phyloP scores from a whole-genome alignment of 2,329 filamentous ascomycete genomes.

The Stagonosporopsis vannaccii region DNA sequence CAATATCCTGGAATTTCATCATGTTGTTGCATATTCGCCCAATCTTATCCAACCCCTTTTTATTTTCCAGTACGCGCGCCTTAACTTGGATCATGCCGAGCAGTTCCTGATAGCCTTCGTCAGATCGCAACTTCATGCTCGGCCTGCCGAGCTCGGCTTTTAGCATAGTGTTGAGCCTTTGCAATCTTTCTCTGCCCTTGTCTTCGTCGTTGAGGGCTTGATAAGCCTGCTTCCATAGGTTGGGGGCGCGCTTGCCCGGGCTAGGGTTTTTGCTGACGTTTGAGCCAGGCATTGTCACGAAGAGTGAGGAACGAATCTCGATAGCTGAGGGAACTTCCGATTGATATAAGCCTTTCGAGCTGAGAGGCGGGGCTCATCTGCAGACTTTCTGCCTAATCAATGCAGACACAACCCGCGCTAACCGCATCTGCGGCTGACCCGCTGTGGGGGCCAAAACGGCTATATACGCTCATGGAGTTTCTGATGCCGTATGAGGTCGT shows the following conservation, averaged over 20 bases:
- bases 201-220: slow-evolving; percentile 18
- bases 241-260: slow-evolving; percentile 5
- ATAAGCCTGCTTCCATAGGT: slow-evolving; percentile 30
- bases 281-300: slow-evolving; percentile 9
- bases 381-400: not conserved
- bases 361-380: slow-evolving; percentile 8
- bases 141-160: slow-evolving; percentile 23
- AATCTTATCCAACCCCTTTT: slow-evolving; percentile 17
- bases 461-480: slow-evolving; percentile 31
- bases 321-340: not conserved
- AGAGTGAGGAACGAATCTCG: not conserved
- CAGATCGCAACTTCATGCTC: slow-evolving; percentile 21
- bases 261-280: not conserved
- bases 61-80: slow-evolving; percentile 12
- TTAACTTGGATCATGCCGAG: slow-evolving; percentile 18
- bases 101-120: slow-evolving; percentile 23
- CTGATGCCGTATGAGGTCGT: slow-evolving; percentile 34
- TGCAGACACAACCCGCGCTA: slow-evolving; percentile 14
- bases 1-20: slow-evolving; percentile 22
- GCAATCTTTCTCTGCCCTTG: slow-evolving; percentile 21
- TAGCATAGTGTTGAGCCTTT: slow-evolving; percentile 23
- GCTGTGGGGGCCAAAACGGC: slow-evolving; percentile 10
- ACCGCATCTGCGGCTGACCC: not conserved
- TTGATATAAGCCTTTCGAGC: not conserved
- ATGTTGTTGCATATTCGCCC: slow-evolving; percentile 21